These are phyloP conservation scores for Vitis riparia DNA, from an alignment of 164 flowering plant species.

Conservation along the genomic window DNA sequence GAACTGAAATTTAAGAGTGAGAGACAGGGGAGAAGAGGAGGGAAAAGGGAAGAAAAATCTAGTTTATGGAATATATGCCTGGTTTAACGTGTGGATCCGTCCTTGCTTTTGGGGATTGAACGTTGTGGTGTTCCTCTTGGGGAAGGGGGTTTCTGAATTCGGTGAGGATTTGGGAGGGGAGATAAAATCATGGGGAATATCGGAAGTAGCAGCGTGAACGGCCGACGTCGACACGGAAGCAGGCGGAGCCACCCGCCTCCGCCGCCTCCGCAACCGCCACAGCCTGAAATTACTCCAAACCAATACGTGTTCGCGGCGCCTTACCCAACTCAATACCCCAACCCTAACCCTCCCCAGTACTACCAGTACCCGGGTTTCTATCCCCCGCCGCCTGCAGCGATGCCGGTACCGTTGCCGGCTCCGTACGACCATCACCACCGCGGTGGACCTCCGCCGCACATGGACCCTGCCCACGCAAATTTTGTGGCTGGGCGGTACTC, in stretches of 20 bases:
- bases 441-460: conserved; percentile 17
- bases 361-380: conserved; percentile 69
- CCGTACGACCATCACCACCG: conserved; percentile 74
- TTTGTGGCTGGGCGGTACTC: conserved; percentile 68
- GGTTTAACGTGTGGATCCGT: neutral
- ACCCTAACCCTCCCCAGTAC: conserved; percentile 50
- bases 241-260: conserved; percentile 48
- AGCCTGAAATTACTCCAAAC: conserved; percentile 55
- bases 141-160: conserved; percentile 2
- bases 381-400: conserved; percentile 48
- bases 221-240: conserved; percentile 50
- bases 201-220: conserved; percentile 42
- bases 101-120: neutral
- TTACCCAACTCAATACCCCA: conserved; percentile 62
- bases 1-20: too few relatives aligned
- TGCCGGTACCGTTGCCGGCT: conserved; percentile 60
- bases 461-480: conserved; percentile 31
- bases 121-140: neutral
- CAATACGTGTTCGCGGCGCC: conserved; percentile 84
- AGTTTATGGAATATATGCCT: neutral
- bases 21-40: neutral
- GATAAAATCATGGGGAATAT: conserved; percentile 59
- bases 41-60: neutral
- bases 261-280: conserved; percentile 49
- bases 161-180: neutral